These are phyloP conservation scores for Talaromyces borbonicus DNA, from an alignment of 495 filamentous ascomycete species.

Conservation along the genomic window DNA sequence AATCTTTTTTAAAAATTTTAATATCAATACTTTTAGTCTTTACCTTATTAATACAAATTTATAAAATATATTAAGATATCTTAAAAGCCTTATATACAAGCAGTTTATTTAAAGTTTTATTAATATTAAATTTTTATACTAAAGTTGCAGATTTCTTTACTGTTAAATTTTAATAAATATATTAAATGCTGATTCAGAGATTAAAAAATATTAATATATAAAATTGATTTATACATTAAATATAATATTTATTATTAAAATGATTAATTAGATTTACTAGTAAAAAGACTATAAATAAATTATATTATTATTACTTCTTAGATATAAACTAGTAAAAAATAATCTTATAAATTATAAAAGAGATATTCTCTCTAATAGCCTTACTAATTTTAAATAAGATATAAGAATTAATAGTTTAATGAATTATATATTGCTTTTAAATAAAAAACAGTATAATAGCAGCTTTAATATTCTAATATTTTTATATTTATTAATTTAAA, in stretches of 20 bases:
- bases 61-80: slow-evolving; percentile 6
- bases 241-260: neutral
- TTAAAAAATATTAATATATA: neutral
- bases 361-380: too few species aligned
- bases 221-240: neutral
- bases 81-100: slow-evolving; percentile 9
- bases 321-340: too few species aligned
- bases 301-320: neutral
- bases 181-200: slow-evolving; percentile 5
- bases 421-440: neutral
- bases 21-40: slow-evolving; percentile 5
- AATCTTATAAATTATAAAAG: too few species aligned
- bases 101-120: slow-evolving; percentile 7
- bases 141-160: too few species aligned
- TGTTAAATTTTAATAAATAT: slow-evolving; percentile 3
- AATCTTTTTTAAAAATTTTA: slow-evolving; percentile 11
- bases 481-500: neutral
- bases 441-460: neutral
- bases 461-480: neutral
- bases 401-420: too few species aligned
- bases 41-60: slow-evolving; percentile 11
- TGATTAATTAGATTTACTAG: neutral
- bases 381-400: too few species aligned
- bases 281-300: neutral
- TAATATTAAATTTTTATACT: neutral